A percentile compares a stretch with the other conserved stretches of the same genome.
These are phyloP conservation scores for Xylariaceae sp. DNA, from an alignment of 2,329 filamentous ascomycete genomes.

Conservation along the genomic window DNA sequence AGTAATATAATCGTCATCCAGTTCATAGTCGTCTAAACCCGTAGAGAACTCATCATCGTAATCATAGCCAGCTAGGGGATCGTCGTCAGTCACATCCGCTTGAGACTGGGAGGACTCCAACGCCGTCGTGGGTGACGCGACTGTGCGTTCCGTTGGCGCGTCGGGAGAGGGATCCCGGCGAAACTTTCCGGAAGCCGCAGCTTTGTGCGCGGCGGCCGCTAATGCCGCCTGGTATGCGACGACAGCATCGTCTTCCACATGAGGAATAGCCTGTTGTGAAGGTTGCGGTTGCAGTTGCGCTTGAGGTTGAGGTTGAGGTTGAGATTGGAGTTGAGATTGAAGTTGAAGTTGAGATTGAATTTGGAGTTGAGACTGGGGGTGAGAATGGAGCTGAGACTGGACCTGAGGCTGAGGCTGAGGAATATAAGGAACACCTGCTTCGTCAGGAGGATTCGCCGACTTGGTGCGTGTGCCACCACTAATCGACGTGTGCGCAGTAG, in stretches of 20 bases:
- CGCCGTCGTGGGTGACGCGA: conserved; percentile 34
- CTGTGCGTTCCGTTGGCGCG: conserved; percentile 32
- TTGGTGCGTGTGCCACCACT: conserved; percentile 34
- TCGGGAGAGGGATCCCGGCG: conserved; percentile 50
- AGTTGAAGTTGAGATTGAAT: no score
- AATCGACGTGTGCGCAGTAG: conserved; percentile 50
- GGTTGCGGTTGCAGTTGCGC: conserved; percentile 11
- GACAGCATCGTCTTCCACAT: conserved; percentile 25
- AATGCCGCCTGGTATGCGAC: conserved; percentile 79
- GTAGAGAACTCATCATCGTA: conserved; percentile 54
- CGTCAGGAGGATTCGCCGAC: conserved; percentile 13
- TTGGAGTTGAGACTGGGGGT: no score
- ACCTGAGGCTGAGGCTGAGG: conserved; percentile 12
- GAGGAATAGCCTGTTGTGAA: conserved; percentile 13
- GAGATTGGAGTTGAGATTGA: neutral
- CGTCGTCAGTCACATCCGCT: conserved; percentile 22
- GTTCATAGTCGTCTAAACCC: conserved; percentile 56
- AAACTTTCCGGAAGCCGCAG: conserved; percentile 71
- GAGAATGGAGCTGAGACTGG: no score
- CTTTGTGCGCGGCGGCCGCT: conserved; percentile 72
- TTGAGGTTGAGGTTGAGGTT: conserved; percentile 15
- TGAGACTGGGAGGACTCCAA: conserved; percentile 30
- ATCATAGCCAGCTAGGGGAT: conserved; percentile 33
- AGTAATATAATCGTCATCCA: conserved; percentile 86
- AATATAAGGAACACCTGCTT: conserved; percentile 8